These are phyloP conservation scores for Pyrenophora teres DNA, from an alignment of 2,329 filamentous ascomycete species.

Conservation along the genomic window DNA sequence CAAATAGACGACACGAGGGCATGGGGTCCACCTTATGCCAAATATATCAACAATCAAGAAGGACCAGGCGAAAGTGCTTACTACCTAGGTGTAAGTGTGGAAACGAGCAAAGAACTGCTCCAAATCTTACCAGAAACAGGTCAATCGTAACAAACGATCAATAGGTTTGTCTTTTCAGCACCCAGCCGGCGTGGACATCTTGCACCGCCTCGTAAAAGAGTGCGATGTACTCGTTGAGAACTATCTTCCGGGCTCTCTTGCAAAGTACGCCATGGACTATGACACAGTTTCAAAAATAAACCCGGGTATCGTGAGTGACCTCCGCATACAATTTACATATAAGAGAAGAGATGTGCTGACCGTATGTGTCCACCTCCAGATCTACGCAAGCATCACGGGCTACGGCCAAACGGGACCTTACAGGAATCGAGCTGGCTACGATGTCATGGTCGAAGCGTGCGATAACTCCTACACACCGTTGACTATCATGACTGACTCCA, in stretches of 20 bases:
- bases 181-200: conserved; percentile 77
- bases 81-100: conserved; percentile 74
- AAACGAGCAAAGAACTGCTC: not conserved
- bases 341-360: no score
- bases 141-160: conserved; percentile 97
- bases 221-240: conserved; percentile 97
- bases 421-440: conserved; percentile 85
- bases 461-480: not conserved
- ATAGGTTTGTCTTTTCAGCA: conserved; percentile 90
- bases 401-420: conserved; percentile 97
- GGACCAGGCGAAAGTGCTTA: conserved; percentile 93
- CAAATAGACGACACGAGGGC: conserved; percentile 86
- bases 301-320: conserved; percentile 61
- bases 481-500: conserved; percentile 15
- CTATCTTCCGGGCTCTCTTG: conserved; percentile 85
- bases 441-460: conserved; percentile 95
- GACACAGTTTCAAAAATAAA: conserved; percentile 80
- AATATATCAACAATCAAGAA: conserved; percentile 64
- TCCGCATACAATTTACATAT: no score
- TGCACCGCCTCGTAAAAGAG: conserved; percentile 81
- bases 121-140: conserved; percentile 55
- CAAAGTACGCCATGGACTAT: conserved; percentile 92
- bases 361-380: conserved; percentile 35
- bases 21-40: conserved; percentile 94
- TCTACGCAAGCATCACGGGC: conserved; percentile 96